These are phyloP conservation scores for Phylloporus arenicola DNA, from an alignment of 768 basidiomycete species.

Conservation along the genomic window DNA sequence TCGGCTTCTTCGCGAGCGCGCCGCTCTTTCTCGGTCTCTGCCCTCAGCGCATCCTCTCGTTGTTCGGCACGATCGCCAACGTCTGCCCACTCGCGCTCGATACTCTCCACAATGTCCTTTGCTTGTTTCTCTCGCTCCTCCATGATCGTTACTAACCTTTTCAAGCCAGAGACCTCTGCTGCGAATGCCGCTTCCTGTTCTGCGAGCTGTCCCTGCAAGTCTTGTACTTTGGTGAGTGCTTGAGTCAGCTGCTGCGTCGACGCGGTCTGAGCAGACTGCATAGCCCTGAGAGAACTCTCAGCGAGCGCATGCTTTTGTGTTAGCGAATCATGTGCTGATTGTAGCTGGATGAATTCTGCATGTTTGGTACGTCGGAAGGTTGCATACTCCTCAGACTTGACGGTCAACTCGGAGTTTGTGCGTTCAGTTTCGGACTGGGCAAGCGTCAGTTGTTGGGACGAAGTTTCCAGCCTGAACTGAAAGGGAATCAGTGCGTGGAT, in stretches of 20 bases:
- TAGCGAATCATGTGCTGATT: constrained; percentile 70
- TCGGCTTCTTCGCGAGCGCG: constrained; percentile 66
- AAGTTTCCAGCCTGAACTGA: constrained; percentile 83
- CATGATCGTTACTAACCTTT: constrained; percentile 75
- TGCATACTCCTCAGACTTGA: constrained; percentile 77
- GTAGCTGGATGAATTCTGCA: constrained; percentile 68
- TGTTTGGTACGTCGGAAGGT: constrained; percentile 80
- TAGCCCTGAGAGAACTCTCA: constrained; percentile 63
- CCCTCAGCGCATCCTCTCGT: constrained; percentile 59
- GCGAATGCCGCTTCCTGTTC: constrained; percentile 82
- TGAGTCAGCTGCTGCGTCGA: constrained; percentile 76
- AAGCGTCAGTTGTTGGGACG: constrained; percentile 75
- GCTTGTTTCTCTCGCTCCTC: constrained; percentile 85
- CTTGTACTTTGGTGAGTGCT: constrained; percentile 68
- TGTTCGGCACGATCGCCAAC: constrained; percentile 65
- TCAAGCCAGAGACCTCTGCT: constrained; percentile 67
- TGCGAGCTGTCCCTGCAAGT: constrained; percentile 70
- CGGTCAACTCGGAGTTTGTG: constrained; percentile 56
- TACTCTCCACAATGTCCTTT: constrained; percentile 71
- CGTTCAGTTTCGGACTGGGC: constrained; percentile 74
- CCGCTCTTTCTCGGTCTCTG: constrained; percentile 69
- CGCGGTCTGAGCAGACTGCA: constrained; percentile 65
- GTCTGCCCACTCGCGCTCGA: constrained; percentile 79
- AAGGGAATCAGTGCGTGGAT: neutral
- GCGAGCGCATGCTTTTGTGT: constrained; percentile 61